Evolutionary conservation across 768 basidiomycete species (phyloP), one percentile per base, ranked within the genome.

Genomic region (Pholiota microspora): DNA sequence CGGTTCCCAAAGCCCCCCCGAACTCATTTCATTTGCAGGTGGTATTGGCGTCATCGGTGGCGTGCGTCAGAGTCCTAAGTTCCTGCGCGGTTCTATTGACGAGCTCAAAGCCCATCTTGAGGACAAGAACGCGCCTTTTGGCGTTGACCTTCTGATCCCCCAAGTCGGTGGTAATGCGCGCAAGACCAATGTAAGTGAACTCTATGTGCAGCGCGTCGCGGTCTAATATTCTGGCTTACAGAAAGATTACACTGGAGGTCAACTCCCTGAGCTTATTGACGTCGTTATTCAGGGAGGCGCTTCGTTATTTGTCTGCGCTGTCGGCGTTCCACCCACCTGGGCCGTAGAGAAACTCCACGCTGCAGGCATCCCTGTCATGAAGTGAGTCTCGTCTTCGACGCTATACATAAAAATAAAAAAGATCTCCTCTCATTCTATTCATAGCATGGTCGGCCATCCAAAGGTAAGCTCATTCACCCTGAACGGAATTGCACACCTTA

Each of bases 1-100:
- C 9, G 3, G n/a, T 29, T 21, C 46, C 15, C 13, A n/a, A 24
- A 16, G 44, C 23, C 18, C 16, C 16, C 15, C 13, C 36, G 31
- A 42, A 50, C 23, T 49, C 7, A 53, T 50, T 12, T 34, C 24
- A 12, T 32, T 47, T 9, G 32, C 12, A 80, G 82, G 85, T 61
- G 90, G 89, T 4, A 85, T 89, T 60, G 94, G 94, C 18, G 91
- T 94, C 62, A 93, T 95, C 59, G 94, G 92, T 2, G 94, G 93
- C 29, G 69, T 89, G 42, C 79, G 81, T 32, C 87, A 88, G 64
- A 88, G 77, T 49, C 89, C 88, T 18, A 85, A 83, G 61, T 79
- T 89, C 62, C 81, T 92, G 21, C 77, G 82, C 59, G 74, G 78
- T 24, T 78, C 77, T 15, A 89, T 90, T 45, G 76, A 85, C 21